Percentiles rank a stretch among this genome's conserved stretches.
Evolutionary conservation across 1,139 yeast genomes (phyloP).

Genomic region (Nakaseomyces delphensis): DNA sequence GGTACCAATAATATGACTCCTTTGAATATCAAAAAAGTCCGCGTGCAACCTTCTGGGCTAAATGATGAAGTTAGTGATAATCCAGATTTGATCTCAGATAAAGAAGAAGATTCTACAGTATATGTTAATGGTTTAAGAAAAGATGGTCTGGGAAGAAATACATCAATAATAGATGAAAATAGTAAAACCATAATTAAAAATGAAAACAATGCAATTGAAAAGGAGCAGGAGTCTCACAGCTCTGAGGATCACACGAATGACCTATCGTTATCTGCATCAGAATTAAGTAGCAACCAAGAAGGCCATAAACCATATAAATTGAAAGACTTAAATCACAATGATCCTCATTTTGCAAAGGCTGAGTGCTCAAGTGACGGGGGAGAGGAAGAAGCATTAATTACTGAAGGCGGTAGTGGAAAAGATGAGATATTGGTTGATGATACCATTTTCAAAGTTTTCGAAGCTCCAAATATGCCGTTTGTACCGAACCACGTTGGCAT

Average conservation of each 20-base stretch:
- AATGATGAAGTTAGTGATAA: not conserved
- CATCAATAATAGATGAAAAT: not conserved
- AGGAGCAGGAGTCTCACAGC: not conserved
- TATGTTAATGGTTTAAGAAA: not conserved
- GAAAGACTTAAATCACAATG: not conserved
- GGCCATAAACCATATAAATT: no score
- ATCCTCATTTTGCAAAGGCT: not conserved
- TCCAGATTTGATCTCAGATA: not conserved
- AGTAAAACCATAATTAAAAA: not conserved
- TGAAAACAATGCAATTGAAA: not conserved
- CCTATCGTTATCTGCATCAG: no score
- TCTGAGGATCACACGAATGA: no score
- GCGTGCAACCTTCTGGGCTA: not conserved
- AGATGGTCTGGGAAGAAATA: not conserved
- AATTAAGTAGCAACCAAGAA: no score
- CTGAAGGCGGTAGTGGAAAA: slow-evolving; percentile 5
- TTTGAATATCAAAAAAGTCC: slow-evolving; percentile 20
- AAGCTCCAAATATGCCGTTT: slow-evolving; percentile 30
- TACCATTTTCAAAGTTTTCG: slow-evolving; percentile 25
- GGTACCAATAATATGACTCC: slow-evolving; percentile 24
- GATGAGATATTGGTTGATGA: slow-evolving; percentile 14
- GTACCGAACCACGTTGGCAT: slow-evolving; percentile 13
- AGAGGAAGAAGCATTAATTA: slow-evolving; percentile 7
- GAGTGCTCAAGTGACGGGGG: no score
- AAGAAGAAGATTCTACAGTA: not conserved